These are phyloP conservation scores for Nicotiana benthamiana DNA, from an alignment of 257 asterid species.

Conservation along the genomic window DNA sequence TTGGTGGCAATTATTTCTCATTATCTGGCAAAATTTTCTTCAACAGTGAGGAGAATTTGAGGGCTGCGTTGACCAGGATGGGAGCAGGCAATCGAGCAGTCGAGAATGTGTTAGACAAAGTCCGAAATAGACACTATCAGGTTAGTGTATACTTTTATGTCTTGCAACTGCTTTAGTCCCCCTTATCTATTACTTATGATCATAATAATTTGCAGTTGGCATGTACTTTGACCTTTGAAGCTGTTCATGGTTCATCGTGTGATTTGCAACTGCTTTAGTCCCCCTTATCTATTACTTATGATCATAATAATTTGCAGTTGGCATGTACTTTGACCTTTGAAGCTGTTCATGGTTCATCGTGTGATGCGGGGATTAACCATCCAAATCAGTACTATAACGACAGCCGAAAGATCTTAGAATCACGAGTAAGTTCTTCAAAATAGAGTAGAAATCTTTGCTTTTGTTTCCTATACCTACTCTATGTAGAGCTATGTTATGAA, in stretches of 20 bases:
- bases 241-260: conserved; percentile 71
- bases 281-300: conserved; percentile 3
- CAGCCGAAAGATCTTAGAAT: conserved; percentile 57
- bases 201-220: conserved; percentile 56
- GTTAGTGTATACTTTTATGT: conserved; percentile 25
- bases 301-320: conserved; percentile 41
- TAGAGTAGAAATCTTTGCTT: background rate
- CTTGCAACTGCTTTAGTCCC: background rate
- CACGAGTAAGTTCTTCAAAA: conserved; percentile 28
- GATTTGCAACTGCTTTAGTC: no score
- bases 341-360: conserved; percentile 73
- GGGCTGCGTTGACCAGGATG: conserved; percentile 82
- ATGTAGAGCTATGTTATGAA: background rate
- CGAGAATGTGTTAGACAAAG: conserved; percentile 76
- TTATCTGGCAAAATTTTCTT: conserved; percentile 14
- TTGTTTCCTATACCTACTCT: background rate
- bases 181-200: conserved; percentile 6
- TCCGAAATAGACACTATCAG: conserved; percentile 81
- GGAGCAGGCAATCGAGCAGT: conserved; percentile 68
- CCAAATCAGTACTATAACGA: conserved; percentile 85
- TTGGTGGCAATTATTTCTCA: background rate
- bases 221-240: conserved; percentile 92
- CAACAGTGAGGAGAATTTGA: conserved; percentile 80
- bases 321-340: conserved; percentile 96
- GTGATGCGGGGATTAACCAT: conserved; percentile 91